Base-by-base conservation (phyloP, 345 rosid genomes). In the Salix dunnii region DNA sequence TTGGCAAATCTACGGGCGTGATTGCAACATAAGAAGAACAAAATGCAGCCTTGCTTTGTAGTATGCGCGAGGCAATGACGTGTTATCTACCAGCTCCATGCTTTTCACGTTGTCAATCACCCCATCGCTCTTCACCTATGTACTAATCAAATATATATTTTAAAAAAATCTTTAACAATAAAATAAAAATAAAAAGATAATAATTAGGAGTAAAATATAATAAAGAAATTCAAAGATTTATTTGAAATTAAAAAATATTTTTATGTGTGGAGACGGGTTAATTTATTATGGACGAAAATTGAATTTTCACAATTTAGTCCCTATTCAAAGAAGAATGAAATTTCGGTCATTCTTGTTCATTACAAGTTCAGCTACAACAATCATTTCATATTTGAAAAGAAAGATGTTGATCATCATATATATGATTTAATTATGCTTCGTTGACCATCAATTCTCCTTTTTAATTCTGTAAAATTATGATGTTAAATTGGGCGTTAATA, bases 21-120 rank as follows among this genome's bases (percentile, higher is more conserved):
- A n/a, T 23, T 10, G 62, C 62, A n/a, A 25, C 62, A 58, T 3
- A 10, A 23, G 61, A 55, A n/a, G 62, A 58, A 9, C 62, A 9
- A n/a, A n/a, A 3, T 55, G 62, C 28, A 55, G 27, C 3, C 4
- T 8, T 21, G 61, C 1, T 23, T 35, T 2, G 61, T 9, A 7
- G 13, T 3, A 58, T n/a, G 27, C 16, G 28, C 28, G 27, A 9
- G 63, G 63, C 27, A 9, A 10, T 58, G 28, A 9, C 27, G 14
- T 8, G 62, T 3, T n/a, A 55, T 4, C 27, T 13, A 23, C 63
- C 63, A n/a, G 28, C 31, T 20, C 36, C 43, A 28, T 65, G 69
- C 70, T 16, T 27, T 63, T 28, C 65, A 77, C 78, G 80, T 73
- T 68, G 3, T 36, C 43, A 70, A 43, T 23, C 4, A 6, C 20